Evolutionary conservation across 768 basidiomycete genomes (phyloP).

Genomic region (Pleurotus djamor): DNA sequence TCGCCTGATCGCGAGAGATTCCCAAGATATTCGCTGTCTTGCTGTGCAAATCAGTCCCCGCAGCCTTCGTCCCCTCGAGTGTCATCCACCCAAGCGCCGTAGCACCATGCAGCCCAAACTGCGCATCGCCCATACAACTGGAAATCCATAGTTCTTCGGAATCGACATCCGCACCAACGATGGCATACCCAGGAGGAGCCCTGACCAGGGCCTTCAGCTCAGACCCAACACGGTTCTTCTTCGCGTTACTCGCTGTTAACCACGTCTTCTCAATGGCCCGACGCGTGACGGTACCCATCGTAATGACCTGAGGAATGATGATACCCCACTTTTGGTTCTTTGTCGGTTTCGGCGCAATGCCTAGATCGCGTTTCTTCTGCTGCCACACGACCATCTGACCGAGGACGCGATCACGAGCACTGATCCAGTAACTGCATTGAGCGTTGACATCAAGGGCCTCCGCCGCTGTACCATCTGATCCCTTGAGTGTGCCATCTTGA

Average conservation of each 20-base stretch:
- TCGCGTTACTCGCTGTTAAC: constrained; percentile 98
- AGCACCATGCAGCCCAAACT: constrained; percentile 95
- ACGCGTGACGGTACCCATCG: constrained; percentile 98
- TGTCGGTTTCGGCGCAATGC: constrained; percentile 30
- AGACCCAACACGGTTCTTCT: constrained; percentile 96
- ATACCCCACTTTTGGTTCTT: constrained; percentile 71
- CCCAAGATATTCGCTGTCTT: constrained; percentile 93
- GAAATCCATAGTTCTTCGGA: constrained; percentile 99
- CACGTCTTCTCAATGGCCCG: constrained; percentile 98
- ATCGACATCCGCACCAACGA: constrained; percentile 98
- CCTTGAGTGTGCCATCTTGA: constrained; percentile 83
- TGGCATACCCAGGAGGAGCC: constrained; percentile 88
- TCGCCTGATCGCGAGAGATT: constrained; percentile 92
- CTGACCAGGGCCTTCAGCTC: constrained; percentile 98
- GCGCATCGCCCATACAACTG: constrained; percentile 97
- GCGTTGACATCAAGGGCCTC: constrained; percentile 91
- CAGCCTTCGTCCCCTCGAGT: constrained; percentile 92
- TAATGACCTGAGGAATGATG: constrained; percentile 93
- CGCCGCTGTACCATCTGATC: constrained; percentile 76
- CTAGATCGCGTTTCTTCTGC: constrained; percentile 46
- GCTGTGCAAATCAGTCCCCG: constrained; percentile 94
- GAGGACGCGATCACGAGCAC: constrained; percentile 84
- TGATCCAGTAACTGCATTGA: constrained; percentile 97
- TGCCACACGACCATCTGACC: constrained; percentile 95
- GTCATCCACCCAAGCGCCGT: constrained; percentile 99